Evolutionary conservation across 2,329 filamentous ascomycete species (phyloP).

Genomic region (Penicillium rolfsii): DNA sequence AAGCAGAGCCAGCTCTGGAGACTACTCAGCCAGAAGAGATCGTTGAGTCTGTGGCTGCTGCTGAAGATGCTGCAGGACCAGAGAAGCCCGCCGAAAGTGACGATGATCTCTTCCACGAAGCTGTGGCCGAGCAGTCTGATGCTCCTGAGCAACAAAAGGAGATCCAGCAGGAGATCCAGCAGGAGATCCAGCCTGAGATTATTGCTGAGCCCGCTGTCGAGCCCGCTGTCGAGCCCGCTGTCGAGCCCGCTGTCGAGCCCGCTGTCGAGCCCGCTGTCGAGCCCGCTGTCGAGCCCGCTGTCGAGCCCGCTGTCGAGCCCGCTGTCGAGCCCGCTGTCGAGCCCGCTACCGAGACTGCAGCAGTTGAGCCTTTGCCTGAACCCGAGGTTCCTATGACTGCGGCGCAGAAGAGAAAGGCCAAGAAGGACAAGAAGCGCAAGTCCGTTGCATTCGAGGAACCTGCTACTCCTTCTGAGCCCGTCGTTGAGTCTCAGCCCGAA

Average conservation of each 20-base stretch:
- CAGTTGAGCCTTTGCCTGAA: neutral
- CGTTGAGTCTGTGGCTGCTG: neutral
- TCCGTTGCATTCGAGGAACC: slow-evolving; percentile 23
- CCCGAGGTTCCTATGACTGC: slow-evolving; percentile 15
- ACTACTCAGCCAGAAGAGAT: neutral
- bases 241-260: neutral
- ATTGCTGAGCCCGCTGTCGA: neutral
- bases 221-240: neutral
- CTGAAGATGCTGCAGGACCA: slow-evolving; percentile 3
- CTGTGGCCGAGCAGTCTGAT: slow-evolving; percentile 21
- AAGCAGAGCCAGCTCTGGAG: neutral
- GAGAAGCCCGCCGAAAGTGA: slow-evolving; percentile 19
- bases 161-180: slow-evolving; percentile 1
- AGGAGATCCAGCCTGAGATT: slow-evolving; percentile 3
- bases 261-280: slow-evolving; percentile 2
- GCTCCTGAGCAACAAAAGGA: slow-evolving; percentile 9
- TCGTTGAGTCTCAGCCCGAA: slow-evolving; percentile 11
- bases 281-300: neutral
- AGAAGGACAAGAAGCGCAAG: slow-evolving; percentile 30
- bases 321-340: slow-evolving; percentile 2
- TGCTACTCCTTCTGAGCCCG: slow-evolving; percentile 6
- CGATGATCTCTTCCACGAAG: slow-evolving; percentile 27
- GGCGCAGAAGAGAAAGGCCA: slow-evolving; percentile 24
- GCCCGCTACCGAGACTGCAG: neutral
- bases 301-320: slow-evolving; percentile 2